These are phyloP conservation scores for Backusella macrospora DNA, from an alignment of 192 early-diverging fungal genomes.

Conservation along the genomic window DNA sequence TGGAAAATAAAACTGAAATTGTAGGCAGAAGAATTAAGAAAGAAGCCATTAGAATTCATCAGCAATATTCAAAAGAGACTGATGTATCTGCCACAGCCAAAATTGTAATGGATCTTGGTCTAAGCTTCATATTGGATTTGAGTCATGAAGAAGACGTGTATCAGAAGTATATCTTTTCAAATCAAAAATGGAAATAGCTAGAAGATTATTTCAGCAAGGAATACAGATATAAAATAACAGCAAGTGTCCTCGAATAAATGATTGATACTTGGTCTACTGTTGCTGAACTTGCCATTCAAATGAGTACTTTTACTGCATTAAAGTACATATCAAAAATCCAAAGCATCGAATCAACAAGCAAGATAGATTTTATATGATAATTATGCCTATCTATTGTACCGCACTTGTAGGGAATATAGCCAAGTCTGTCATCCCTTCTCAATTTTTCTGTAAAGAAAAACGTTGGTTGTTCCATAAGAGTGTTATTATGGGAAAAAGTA, in stretches of 20 bases:
- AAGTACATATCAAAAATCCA: constrained; percentile 13
- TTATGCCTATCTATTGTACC: no score
- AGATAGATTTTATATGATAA: neutral
- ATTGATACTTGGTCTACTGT: neutral
- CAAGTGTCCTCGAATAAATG: neutral
- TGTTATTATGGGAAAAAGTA: neutral
- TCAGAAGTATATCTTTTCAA: neutral
- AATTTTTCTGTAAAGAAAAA: constrained; percentile 19
- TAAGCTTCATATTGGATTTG: constrained; percentile 14
- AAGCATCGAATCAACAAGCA: constrained; percentile 3
- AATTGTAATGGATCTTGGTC: constrained; percentile 4
- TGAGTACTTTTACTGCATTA: neutral
- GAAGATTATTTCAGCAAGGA: neutral
- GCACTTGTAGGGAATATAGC: neutral
- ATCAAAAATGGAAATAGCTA: constrained; percentile 1
- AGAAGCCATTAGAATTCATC: neutral
- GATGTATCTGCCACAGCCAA: neutral
- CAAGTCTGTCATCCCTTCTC: constrained; percentile 13
- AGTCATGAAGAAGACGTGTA: neutral
- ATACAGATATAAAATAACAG: neutral
- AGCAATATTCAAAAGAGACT: neutral
- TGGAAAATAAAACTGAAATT: neutral
- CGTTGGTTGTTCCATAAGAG: constrained; percentile 13
- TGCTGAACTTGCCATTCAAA: neutral
- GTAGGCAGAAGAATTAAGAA: neutral